Base-by-base conservation (phyloP, 805 yeast species). In the Crinitomyces ghanaensis region DNA sequence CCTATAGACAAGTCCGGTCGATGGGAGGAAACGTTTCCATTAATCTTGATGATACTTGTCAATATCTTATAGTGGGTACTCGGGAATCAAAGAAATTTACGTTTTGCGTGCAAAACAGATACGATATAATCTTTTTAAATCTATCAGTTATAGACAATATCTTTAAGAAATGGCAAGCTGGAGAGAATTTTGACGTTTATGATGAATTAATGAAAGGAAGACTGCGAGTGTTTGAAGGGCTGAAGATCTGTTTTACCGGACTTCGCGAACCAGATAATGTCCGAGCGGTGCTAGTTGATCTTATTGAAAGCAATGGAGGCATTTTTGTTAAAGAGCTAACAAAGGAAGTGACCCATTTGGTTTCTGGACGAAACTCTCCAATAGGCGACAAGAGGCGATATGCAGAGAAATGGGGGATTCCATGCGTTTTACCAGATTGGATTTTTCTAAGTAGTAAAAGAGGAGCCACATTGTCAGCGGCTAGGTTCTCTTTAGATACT, bases 41-140 rank as follows among this genome's bases (percentile, higher is more conserved):
- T 18, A 17, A 11, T 25, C 42, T 54, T 71, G 39, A 68, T 66
- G 66, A 59, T 66, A 33, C 72, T 66, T 50, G 73, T 68, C 14
- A 62, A 58, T 28, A 65, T 61, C 41, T 48, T 74, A 54, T 74
- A 4, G 77, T 73, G 14, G 78, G 77, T 4, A 57, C 57, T 28
- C 52, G 69, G 27, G 54, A 60, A 38, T 66, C 77, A 2, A 70
- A 64, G 9, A 74, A 74, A 51, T 74, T 70, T 54, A 55, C 54
- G 38, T 73, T 57, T 54, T 67, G 72, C 20, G 60, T 71, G 5
- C 50, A 35, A 21, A 43, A 47, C 13, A 44, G 53, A 18, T 56
- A 59, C 31, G 86, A 80, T 53, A 64, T 83, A 20, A 53, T 52
- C 27, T 72, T 82, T 43, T 49, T 82, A 12, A 49, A 55, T 8